Base-by-base conservation (phyloP, 129 eudicot species). In the Tagetes patula region DNA sequence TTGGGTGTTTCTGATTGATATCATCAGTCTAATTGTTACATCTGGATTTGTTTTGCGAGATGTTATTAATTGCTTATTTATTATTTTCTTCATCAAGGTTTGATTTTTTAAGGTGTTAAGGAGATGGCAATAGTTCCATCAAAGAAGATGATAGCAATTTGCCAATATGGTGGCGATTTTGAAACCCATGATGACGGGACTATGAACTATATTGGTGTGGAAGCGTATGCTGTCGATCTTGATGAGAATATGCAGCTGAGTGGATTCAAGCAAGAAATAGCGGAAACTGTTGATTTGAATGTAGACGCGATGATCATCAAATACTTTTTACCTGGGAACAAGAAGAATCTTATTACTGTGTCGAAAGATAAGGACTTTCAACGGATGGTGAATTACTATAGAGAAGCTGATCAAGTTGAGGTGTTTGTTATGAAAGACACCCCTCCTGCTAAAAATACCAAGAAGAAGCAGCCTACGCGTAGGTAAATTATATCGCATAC, bases 341-440 rank as follows among this genome's bases (percentile, higher is more conserved):
- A 74, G 52, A 82, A 77, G 77, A 82, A 78, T 68, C 80, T 82
- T 27, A 82, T 82, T 10, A 82, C 86, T 1, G 79, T 82, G 3
- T 82, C 86, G 5, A 82, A 82, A 78, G 86, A 82, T 11, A 82
- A 82, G 62, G 86, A 82, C 71, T 82, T 82, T 46, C 82, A 82
- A 62, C 77, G 86, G 53, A 82, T 82, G 86, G 86, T 82, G 39
- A 82, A 38, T 72, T 82, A 77, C 74, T 82, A 77, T 48, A 73
- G 67, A 67, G 83, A 82, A 14, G 71, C 82, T 12, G 86, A 78
- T 72, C 82, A 82, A 38, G 74, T 82, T 32, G 86, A 78, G 58
- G 86, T 82, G 6, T 82, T 82, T 53, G 67, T 82, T 8, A 78
- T 78, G 83, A 78, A 73, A 69, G 86, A 82, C 34, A 80, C 72